Base-by-base conservation (phyloP, 1,139 yeast genomes). In the Geotrichum cucujoidarum region DNA sequence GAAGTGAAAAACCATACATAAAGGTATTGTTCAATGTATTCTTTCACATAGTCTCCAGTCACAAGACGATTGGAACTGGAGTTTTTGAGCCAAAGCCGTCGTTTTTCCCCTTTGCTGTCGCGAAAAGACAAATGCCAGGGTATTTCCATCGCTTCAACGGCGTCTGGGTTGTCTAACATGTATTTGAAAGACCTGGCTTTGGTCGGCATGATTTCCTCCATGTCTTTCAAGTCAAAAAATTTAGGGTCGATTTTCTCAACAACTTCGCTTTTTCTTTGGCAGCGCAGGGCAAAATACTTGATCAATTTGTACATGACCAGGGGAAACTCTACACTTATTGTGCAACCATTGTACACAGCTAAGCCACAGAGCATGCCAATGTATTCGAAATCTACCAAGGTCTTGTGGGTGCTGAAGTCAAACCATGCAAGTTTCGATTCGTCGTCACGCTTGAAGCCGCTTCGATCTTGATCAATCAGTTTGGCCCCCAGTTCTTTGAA, bases 261-360 rank as follows among this genome's bases (percentile, higher is more conserved):
- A 11, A 45, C 33, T 25, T 17, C 17, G 14, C 20, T 29, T 13
- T 33, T 33, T 8, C 16, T 13, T 18, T 14, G 5, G 13, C 16
- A 8, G 3, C 4, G 30, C 16, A 18, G 8, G 4, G 38, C 38
- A 8, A n/a, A 21, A 31, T 31, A 33, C 29, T 40, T 43, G 8
- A 60, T 47, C 36, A 53, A 38, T 21, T 45, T 24, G 40, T 63
- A 63, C 39, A 63, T 54, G 22, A 53, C 40, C 1, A 33, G 31
- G 1, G 65, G 62, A 37, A 63, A 54, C 31, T 53, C 48, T 13
- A 59, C 50, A 17, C 56, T 58, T 11, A 63, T 48, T 10, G 58
- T 55, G 43, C 66, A 62, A 17, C 63, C 60, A 41, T 63, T 63
- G 50, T 58, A 58, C 4, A 61, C 35, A 0, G 62, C 66, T 21